Evolutionary conservation across 108 stramenopile species (phyloP).

Genomic region (Bacterosira constricta): DNA sequence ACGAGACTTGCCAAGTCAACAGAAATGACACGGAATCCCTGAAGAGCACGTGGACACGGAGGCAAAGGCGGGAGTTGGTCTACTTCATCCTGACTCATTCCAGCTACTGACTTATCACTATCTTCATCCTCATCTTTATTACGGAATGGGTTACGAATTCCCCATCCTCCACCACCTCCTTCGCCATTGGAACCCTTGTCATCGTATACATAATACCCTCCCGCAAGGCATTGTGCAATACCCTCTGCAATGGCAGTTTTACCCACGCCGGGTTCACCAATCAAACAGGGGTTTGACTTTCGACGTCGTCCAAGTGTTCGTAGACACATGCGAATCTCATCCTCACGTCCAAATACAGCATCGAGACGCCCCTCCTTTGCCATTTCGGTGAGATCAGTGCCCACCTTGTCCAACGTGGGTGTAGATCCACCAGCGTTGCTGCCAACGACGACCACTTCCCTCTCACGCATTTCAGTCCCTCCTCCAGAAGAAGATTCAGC

Average conservation of each 20-base stretch:
- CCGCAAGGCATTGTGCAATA: conserved; percentile 76
- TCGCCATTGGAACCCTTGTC: conserved; percentile 14
- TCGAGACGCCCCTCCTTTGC: conserved; percentile 71
- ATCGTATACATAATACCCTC: conserved; percentile 42
- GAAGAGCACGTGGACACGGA: conserved; percentile 64
- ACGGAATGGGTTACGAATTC: conserved; percentile 49
- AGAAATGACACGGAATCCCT: conserved; percentile 65
- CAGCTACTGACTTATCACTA: conserved; percentile 29
- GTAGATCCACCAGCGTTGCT: conserved; percentile 47
- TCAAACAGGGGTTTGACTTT: conserved; percentile 85
- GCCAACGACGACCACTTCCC: conserved; percentile 62
- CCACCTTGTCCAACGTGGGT: conserved; percentile 69
- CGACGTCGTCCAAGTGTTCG: conserved; percentile 80
- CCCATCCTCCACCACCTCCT: conserved; percentile 10
- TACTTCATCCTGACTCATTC: conserved; percentile 56
- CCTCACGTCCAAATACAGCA: conserved; percentile 78
- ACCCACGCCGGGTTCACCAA: conserved; percentile 74
- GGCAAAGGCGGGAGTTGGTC: conserved; percentile 62
- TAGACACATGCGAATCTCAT: conserved; percentile 71
- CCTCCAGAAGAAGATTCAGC: neutral
- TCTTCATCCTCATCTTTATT: conserved; percentile 29
- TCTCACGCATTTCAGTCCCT: conserved; percentile 47
- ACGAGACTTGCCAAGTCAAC: conserved; percentile 81
- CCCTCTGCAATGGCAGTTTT: conserved; percentile 92
- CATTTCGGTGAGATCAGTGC: conserved; percentile 76